These are phyloP conservation scores for Colletotrichum spaethianum DNA, from an alignment of 2,329 filamentous ascomycete species.

Conservation along the genomic window DNA sequence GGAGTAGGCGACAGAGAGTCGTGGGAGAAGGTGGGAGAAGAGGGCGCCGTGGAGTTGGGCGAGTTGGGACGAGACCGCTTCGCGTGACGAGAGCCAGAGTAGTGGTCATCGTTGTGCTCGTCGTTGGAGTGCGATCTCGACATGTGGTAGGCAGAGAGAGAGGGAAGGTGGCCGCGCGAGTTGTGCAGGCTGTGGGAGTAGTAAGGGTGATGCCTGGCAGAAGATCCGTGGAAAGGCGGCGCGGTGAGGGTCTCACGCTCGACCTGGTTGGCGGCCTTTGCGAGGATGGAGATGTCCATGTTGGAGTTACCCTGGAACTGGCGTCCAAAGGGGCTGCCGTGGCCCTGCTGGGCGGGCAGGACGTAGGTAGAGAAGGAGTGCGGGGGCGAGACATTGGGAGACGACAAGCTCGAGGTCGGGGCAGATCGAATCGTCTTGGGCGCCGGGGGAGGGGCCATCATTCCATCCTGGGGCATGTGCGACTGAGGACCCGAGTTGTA, in stretches of 20 bases:
- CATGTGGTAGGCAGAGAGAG: conserved; percentile 93
- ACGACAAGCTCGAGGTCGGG: conserved; percentile 86
- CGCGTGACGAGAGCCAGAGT: conserved; percentile 76
- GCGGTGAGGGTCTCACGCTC: conserved; percentile 69
- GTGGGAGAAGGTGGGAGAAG: conserved; percentile 96
- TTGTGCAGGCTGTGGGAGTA: conserved; percentile 63
- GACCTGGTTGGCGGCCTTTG: conserved; percentile 73
- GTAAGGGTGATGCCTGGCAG: conserved; percentile 68
- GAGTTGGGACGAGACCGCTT: conserved; percentile 96
- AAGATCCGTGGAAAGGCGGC: conserved; percentile 58
- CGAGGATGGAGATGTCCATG: conserved; percentile 72
- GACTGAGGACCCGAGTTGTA: conserved; percentile 53
- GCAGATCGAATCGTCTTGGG: conserved; percentile 90
- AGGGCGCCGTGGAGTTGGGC: conserved; percentile 94
- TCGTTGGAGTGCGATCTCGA: conserved; percentile 88
- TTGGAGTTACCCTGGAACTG: conserved; percentile 55
- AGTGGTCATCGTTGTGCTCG: conserved; percentile 83
- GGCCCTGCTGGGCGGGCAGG: conserved; percentile 58
- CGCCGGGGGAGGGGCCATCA: conserved; percentile 81
- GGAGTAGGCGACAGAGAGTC: conserved; percentile 96
- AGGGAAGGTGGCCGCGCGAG: conserved; percentile 77
- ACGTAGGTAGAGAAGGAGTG: conserved; percentile 86
- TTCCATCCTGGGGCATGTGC: conserved; percentile 68
- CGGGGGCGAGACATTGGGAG: conserved; percentile 96
- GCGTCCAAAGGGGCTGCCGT: conserved; percentile 55